Evolutionary conservation across 257 asterid genomes (phyloP), one percentile per base, ranked within the genome.

Genomic region (Plantago elongata): DNA sequence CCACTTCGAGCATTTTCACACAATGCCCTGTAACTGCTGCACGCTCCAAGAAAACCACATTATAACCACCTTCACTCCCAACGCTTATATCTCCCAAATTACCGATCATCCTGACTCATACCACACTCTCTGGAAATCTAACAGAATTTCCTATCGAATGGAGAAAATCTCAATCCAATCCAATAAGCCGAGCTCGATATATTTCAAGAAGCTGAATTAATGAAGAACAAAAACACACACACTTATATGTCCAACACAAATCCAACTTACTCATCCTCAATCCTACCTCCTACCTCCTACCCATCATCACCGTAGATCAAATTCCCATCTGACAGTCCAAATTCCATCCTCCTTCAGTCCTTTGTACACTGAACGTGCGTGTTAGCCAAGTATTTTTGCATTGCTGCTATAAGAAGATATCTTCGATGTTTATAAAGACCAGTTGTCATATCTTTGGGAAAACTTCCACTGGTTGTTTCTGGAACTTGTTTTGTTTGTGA

Each of bases 211-310:
- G n/a, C n/a, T n/a, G n/a, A n/a, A n/a, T 69, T 30, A 90, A 78
- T 78, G 64, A 60, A 76, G 86, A 84, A 72, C 14, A 84, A 78
- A 90, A 90, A 78, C 97, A 90, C 97, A 90, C 81, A 64, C 45
- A 30, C 13, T 7, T 14, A 45, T 45, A 44, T 1, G 17, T 4
- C 51, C 74, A 49, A 22, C 68, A 77, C 13, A 17, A 48, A 64
- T 61, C 75, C 69, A 74, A 43, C 56, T 34, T 34, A 48, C 27
- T 49, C 52, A 62, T 67, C 63, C 64, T 72, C 79, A 74, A 79
- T 70, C 79, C 61, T n/a, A 38, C 72, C n/a, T n/a, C n/a, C n/a
- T n/a, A 63, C n/a, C 67, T 63, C 78, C 67, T 63, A 56, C 72
- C 64, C 77, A 63, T 66, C 61, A 15, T 6, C 13, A 54, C 95